Conservation (phyloP, 495 filamentous ascomycete species). For the Xylaria cubensis region DNA sequence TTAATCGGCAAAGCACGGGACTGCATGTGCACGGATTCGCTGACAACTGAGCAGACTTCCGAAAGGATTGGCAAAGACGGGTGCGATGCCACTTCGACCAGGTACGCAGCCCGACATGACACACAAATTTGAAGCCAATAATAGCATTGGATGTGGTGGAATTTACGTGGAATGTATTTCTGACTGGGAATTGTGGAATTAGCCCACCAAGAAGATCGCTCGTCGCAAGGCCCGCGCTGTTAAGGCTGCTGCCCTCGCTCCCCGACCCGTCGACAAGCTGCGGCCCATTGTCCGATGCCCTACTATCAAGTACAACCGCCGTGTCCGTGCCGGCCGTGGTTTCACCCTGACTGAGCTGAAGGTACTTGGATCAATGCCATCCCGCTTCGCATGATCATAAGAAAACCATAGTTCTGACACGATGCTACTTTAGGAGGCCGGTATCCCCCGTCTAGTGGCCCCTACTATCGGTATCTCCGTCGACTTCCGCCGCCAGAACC, state of each 20-base stretch:
- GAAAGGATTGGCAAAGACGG: constrained; percentile 99
- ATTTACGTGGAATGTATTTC: constrained; percentile 27
- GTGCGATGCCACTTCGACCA: constrained; percentile 99
- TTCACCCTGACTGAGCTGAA: constrained; percentile 98
- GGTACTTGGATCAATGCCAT: constrained; percentile 60
- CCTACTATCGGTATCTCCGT: constrained; percentile 96
- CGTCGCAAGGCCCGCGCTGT: constrained; percentile 86
- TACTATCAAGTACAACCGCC: constrained; percentile 95
- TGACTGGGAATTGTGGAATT: constrained; percentile 45
- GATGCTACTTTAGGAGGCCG: constrained; percentile 75
- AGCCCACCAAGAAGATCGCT: constrained; percentile 94
- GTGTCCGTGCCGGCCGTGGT: constrained; percentile 92
- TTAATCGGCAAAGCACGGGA: constrained; percentile 34
- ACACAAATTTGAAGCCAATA: constrained; percentile 1
- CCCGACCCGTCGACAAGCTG: constrained; percentile 95
- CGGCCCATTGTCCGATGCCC: constrained; percentile 95
- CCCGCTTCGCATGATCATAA: background rate
- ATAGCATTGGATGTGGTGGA: constrained; percentile 6
- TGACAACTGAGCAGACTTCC: constrained; percentile 75
- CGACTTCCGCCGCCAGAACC: constrained; percentile 95
- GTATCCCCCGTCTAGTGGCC: constrained; percentile 92
- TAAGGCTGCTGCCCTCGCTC: constrained; percentile 93
- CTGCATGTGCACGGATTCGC: constrained; percentile 18
- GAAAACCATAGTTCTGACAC: constrained; percentile 29
- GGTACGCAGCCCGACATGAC: constrained; percentile 63